These are phyloP conservation scores for Penicillium concentricum DNA, from an alignment of 2,329 filamentous ascomycete genomes.

Conservation along the genomic window DNA sequence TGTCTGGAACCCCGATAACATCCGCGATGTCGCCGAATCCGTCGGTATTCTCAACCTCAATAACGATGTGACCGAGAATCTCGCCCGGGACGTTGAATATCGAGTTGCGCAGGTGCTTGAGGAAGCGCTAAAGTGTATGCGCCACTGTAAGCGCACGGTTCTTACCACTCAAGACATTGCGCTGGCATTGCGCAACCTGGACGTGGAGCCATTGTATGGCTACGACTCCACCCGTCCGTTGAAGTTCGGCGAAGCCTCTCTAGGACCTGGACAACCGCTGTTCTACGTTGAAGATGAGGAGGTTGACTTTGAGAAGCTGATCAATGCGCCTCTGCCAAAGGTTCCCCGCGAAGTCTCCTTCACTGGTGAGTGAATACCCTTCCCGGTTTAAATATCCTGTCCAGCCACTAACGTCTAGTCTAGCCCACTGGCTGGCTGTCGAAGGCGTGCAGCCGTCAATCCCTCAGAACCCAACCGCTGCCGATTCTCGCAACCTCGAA, in stretches of 20 bases:
- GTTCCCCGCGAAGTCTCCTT: constrained; percentile 91
- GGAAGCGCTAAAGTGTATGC: constrained; percentile 95
- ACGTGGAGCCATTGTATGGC: constrained; percentile 93
- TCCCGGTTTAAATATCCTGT: not conserved
- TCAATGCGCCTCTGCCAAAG: constrained; percentile 92
- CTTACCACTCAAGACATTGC: constrained; percentile 87
- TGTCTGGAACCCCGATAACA: constrained; percentile 95
- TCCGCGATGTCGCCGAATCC: constrained; percentile 93
- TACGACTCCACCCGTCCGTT: constrained; percentile 90
- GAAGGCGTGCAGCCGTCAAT: constrained; percentile 97
- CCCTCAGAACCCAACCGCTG: constrained; percentile 88
- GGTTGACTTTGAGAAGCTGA: constrained; percentile 97
- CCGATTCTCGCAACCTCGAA: constrained; percentile 79
- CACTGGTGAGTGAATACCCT: constrained; percentile 61
- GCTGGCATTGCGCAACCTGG: constrained; percentile 78
- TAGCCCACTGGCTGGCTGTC: constrained; percentile 95
- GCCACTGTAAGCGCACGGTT: constrained; percentile 79
- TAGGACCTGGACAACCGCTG: constrained; percentile 89
- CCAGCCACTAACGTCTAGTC: constrained; percentile 9
- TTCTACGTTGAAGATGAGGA: constrained; percentile 99
- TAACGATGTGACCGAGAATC: constrained; percentile 81
- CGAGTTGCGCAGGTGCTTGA: constrained; percentile 90
- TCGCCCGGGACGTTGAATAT: constrained; percentile 94
- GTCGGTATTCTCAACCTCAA: constrained; percentile 79
- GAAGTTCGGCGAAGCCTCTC: constrained; percentile 86